Conservation (phyloP, 2,329 filamentous ascomycete species). For the Metarhizium sp. region DNA sequence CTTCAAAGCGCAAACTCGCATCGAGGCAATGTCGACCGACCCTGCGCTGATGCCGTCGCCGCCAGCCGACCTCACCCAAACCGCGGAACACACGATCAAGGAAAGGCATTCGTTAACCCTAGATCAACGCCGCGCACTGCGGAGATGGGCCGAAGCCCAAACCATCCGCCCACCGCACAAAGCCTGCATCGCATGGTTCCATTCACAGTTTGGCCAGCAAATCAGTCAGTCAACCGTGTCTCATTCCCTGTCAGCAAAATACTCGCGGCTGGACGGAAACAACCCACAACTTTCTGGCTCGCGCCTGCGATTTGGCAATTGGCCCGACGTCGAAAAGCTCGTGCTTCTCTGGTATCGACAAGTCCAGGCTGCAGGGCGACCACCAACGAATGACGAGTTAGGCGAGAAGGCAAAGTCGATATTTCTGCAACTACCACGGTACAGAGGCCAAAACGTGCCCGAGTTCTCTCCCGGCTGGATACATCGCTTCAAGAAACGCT, state of each 20-base stretch:
- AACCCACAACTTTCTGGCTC: constrained; percentile 52
- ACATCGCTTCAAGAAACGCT: constrained; percentile 55
- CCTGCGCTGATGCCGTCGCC: background rate
- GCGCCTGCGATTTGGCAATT: constrained; percentile 53
- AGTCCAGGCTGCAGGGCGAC: constrained; percentile 40
- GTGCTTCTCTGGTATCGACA: constrained; percentile 47
- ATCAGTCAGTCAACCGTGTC: constrained; percentile 56
- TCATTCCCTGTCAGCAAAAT: constrained; percentile 52
- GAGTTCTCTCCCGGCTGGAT: constrained; percentile 58
- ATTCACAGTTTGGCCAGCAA: constrained; percentile 45
- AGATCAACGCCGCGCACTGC: constrained; percentile 51
- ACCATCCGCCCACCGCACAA: constrained; percentile 49
- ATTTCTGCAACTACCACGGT: constrained; percentile 48
- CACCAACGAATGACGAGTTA: constrained; percentile 53
- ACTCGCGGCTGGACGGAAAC: constrained; percentile 51
- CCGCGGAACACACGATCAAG: constrained; percentile 11
- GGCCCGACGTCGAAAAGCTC: constrained; percentile 53
- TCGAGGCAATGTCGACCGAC: background rate
- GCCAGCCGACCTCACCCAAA: background rate
- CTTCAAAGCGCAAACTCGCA: background rate
- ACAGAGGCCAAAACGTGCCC: constrained; percentile 49
- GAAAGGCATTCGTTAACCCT: constrained; percentile 53
- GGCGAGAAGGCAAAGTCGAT: constrained; percentile 53
- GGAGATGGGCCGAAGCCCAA: constrained; percentile 50
- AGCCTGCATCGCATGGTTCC: constrained; percentile 56